phyloP scores from a whole-genome alignment of 73 alveolate species.

The Uronychia binucleata region DNA sequence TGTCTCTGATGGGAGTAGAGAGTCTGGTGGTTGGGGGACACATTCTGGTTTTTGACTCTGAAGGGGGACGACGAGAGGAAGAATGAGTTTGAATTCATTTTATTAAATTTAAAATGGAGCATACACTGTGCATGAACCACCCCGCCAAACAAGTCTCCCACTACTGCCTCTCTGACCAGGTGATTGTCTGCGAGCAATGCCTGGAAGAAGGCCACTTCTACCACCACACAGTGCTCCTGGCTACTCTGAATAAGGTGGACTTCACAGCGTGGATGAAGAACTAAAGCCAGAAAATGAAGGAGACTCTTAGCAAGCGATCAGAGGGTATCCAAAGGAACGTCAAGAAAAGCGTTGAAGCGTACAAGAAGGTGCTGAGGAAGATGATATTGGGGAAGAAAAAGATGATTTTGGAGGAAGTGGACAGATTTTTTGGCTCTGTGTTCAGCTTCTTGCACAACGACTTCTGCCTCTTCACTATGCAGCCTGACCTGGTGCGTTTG shows the following conservation, averaged over 20 bases:
- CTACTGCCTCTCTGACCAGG: constrained; percentile 21
- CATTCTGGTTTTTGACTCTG: neutral
- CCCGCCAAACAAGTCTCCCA: neutral
- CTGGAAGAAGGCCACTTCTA: constrained; percentile 44
- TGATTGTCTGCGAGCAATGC: constrained; percentile 18
- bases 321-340: neutral
- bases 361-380: constrained; percentile 30
- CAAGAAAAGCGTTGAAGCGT: constrained; percentile 24
- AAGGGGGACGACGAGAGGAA: neutral
- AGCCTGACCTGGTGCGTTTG: constrained; percentile 15
- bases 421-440: constrained; percentile 4
- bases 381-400: constrained; percentile 24
- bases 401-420: constrained; percentile 15
- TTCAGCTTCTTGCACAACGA: constrained; percentile 4
- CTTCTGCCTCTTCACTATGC: constrained; percentile 13
- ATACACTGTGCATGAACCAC: neutral
- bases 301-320: constrained; percentile 2
- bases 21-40: neutral
- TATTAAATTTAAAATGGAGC: neutral
- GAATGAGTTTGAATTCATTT: neutral
- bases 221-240: constrained; percentile 38
- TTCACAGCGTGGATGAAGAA: constrained; percentile 30
- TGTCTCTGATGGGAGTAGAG: neutral
- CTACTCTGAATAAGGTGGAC: constrained; percentile 15
- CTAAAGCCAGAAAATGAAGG: constrained; percentile 14